Conservation (phyloP, 331 rosid genomes). For the Quercus phellos region DNA sequence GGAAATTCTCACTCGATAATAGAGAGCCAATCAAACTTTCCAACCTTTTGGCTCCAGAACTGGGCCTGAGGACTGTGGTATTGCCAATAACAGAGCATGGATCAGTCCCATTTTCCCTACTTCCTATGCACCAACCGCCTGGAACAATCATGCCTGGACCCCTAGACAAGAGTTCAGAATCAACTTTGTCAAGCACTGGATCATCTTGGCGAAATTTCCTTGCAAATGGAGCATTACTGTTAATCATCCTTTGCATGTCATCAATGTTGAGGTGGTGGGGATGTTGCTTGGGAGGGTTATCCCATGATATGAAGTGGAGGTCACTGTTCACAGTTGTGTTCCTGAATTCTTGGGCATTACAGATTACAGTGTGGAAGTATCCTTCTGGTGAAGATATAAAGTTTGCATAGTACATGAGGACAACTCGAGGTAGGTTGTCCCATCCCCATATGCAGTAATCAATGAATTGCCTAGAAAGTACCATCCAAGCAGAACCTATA, state of each 20-base stretch:
- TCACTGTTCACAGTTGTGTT: constrained; percentile 94
- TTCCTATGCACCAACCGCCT: constrained; percentile 98
- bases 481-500: constrained; percentile 99
- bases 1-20: constrained; percentile 62
- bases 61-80: constrained; percentile 64
- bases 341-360: constrained; percentile 87
- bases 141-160: constrained; percentile 71
- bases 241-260: constrained; percentile 64
- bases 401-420: constrained; percentile 89
- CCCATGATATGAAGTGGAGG: constrained; percentile 95
- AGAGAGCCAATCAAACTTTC: constrained; percentile 64
- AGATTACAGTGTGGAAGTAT: constrained; percentile 91
- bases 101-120: constrained; percentile 68
- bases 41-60: constrained; percentile 70
- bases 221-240: constrained; percentile 90
- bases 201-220: constrained; percentile 78
- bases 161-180: constrained; percentile 56
- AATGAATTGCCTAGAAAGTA: constrained; percentile 76
- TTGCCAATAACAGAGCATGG: constrained; percentile 65
- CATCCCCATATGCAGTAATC: constrained; percentile 99
- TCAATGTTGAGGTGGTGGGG: constrained; percentile 76
- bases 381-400: constrained; percentile 97
- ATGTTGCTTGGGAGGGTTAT: constrained; percentile 98
- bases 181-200: constrained; percentile 74
- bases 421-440: constrained; percentile 95